Percentiles rank a stretch among this genome's conserved stretches.
Conservation (phyloP, 2,329 filamentous ascomycete species). For the Pseudogymnoascus sp. region DNA sequence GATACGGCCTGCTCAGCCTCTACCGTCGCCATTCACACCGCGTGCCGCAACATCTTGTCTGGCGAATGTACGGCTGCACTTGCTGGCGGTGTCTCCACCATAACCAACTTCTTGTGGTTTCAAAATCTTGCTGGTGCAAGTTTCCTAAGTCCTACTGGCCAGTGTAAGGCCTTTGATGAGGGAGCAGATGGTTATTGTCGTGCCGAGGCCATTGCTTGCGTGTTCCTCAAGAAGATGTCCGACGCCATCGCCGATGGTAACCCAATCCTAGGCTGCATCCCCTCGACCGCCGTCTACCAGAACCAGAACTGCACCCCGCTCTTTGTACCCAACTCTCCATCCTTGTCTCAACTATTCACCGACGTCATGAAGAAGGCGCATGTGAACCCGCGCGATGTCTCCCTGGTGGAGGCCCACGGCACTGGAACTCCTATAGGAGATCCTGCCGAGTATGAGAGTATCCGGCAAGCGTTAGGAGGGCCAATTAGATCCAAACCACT, state of each 20-base stretch:
- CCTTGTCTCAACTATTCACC: slow-evolving; percentile 27
- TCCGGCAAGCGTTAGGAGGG: slow-evolving; percentile 16
- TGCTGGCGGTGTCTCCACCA: slow-evolving; percentile 18
- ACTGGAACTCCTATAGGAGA: slow-evolving; percentile 29
- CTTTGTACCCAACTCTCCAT: slow-evolving; percentile 17
- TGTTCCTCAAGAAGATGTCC: slow-evolving; percentile 32
- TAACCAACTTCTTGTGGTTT: slow-evolving; percentile 15
- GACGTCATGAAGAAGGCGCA: slow-evolving; percentile 21
- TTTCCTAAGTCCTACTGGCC: slow-evolving; percentile 9
- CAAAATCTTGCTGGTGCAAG: background rate
- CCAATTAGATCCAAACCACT: slow-evolving; percentile 27
- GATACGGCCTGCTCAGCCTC: slow-evolving; percentile 35
- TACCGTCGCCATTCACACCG: slow-evolving; percentile 29
- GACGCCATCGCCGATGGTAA: background rate
- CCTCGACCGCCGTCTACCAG: background rate
- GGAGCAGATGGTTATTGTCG: slow-evolving; percentile 48
- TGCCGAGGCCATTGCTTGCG: slow-evolving; percentile 39
- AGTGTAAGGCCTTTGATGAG: slow-evolving; percentile 35
- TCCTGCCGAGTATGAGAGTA: slow-evolving; percentile 15
- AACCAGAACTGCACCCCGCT: background rate
- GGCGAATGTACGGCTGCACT: slow-evolving; percentile 19
- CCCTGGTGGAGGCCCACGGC: slow-evolving; percentile 28
- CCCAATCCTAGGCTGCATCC: too few relatives aligned
- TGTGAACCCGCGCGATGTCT: slow-evolving; percentile 23
- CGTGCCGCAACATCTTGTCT: slow-evolving; percentile 32